A percentile compares a stretch with the other conserved stretches of the same genome.
phyloP scores from a whole-genome alignment of 179 eudicot genomes.

The Camellia oleifera region DNA sequence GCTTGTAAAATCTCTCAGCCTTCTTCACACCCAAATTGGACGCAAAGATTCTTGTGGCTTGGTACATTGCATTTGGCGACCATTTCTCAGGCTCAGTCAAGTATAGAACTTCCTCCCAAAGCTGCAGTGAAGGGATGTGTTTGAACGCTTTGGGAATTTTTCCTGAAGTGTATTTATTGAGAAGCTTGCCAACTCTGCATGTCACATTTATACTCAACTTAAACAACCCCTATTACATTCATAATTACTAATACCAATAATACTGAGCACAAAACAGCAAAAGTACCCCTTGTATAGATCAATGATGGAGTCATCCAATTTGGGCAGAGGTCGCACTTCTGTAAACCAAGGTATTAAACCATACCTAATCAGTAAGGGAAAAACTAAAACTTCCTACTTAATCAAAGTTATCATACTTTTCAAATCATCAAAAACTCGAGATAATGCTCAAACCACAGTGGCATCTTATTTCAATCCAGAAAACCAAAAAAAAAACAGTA shows the following conservation, averaged over 20 bases:
- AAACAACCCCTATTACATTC: background rate
- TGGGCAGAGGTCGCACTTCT: constrained; percentile 53
- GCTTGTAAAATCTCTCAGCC: constrained; percentile 78
- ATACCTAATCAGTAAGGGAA: constrained; percentile 1
- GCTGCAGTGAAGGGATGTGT: constrained; percentile 58
- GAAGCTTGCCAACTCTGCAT: constrained; percentile 77
- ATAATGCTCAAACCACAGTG: background rate
- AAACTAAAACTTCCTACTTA: background rate
- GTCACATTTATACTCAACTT: background rate
- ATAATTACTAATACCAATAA: background rate
- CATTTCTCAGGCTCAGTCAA: constrained; percentile 94
- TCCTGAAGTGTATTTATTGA: constrained; percentile 69
- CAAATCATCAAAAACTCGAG: background rate
- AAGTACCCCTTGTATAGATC: constrained; percentile 79
- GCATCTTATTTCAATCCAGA: background rate
- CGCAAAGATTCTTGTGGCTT: constrained; percentile 92
- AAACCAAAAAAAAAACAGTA: background rate
- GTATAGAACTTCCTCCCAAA: constrained; percentile 84
- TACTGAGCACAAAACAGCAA: background rate
- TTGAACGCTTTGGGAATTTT: constrained; percentile 83
- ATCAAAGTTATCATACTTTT: background rate
- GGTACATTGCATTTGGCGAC: constrained; percentile 84
- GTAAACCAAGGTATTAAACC: constrained; percentile 13
- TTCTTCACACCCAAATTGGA: constrained; percentile 79
- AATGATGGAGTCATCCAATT: constrained; percentile 61